phyloP scores from a whole-genome alignment of 768 basidiomycete species.

The Leucocoprinus birnbaumii region DNA sequence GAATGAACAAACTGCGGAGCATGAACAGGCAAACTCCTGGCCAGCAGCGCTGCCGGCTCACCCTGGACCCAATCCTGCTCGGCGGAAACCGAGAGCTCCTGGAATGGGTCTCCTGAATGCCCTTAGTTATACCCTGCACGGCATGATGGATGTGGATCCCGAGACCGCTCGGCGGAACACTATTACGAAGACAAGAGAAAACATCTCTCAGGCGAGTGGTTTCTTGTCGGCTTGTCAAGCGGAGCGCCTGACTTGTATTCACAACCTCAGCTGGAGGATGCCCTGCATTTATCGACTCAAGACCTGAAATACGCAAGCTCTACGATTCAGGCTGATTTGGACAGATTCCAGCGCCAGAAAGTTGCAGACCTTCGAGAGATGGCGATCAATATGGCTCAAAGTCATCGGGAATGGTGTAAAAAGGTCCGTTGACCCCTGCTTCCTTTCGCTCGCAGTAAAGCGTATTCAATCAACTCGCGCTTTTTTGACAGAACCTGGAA shows the following conservation, averaged over 20 bases:
- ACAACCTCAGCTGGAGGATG: constrained; percentile 80
- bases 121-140: constrained; percentile 90
- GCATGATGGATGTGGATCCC: constrained; percentile 99
- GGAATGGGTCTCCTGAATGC: constrained; percentile 90
- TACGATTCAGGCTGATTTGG: constrained; percentile 95
- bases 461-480: background rate
- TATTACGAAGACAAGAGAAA: constrained; percentile 92
- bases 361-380: constrained; percentile 95
- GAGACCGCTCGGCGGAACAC: constrained; percentile 91
- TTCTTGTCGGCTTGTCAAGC: constrained; percentile 3
- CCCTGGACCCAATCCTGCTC: constrained; percentile 71
- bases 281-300: constrained; percentile 85
- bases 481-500: constrained; percentile 74
- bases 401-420: constrained; percentile 95
- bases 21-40: constrained; percentile 32
- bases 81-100: constrained; percentile 55
- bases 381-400: constrained; percentile 85
- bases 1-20: constrained; percentile 14
- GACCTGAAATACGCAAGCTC: constrained; percentile 96
- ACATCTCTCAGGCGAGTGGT: constrained; percentile 85
- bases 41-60: constrained; percentile 63
- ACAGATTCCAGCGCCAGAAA: constrained; percentile 98
- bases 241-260: background rate
- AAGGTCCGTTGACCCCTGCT: constrained; percentile 52
- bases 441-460: background rate